These are phyloP conservation scores for Miscanthus lutarioriparius DNA, from an alignment of 176 grass and related monocot genomes.

Conservation along the genomic window DNA sequence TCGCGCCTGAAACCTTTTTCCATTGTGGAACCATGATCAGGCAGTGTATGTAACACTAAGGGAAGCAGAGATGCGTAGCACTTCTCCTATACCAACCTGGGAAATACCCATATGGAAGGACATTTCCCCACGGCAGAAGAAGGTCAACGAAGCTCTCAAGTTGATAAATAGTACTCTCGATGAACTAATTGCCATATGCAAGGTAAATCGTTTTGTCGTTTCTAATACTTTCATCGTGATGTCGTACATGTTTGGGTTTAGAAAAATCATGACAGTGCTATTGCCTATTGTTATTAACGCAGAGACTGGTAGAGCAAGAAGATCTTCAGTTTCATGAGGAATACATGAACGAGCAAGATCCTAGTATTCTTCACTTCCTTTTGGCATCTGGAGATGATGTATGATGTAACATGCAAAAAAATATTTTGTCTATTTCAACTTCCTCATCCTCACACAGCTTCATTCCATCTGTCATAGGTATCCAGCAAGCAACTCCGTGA, in stretches of 20 bases:
- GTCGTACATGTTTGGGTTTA: slow-evolving; percentile 5
- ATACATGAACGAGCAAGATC: slow-evolving; percentile 98
- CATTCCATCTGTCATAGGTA: slow-evolving; percentile 54
- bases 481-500: slow-evolving; percentile 97
- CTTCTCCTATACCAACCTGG: slow-evolving; percentile 96
- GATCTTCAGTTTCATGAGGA: slow-evolving; percentile 93
- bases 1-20: slow-evolving; percentile 1
- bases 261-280: not conserved
- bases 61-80: slow-evolving; percentile 94
- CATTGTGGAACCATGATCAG: slow-evolving; percentile 44
- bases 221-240: slow-evolving; percentile 1
- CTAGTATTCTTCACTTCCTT: slow-evolving; percentile 98
- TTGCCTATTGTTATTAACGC: slow-evolving; percentile 32
- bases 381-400: slow-evolving; percentile 98
- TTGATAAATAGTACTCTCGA: slow-evolving; percentile 83
- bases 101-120: slow-evolving; percentile 99
- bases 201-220: slow-evolving; percentile 45
- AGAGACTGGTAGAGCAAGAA: slow-evolving; percentile 96
- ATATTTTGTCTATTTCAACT: not conserved
- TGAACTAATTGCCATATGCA: slow-evolving; percentile 79
- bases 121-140: slow-evolving; percentile 90
- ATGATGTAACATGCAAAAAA: slow-evolving; percentile 15
- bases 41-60: slow-evolving; percentile 74
- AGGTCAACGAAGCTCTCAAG: slow-evolving; percentile 81
- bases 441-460: slow-evolving; percentile 22